Evolutionary conservation across 192 early-diverging fungal species (phyloP), one percentile per base, ranked within the genome.

Genomic region (Entrophospora sp.): DNA sequence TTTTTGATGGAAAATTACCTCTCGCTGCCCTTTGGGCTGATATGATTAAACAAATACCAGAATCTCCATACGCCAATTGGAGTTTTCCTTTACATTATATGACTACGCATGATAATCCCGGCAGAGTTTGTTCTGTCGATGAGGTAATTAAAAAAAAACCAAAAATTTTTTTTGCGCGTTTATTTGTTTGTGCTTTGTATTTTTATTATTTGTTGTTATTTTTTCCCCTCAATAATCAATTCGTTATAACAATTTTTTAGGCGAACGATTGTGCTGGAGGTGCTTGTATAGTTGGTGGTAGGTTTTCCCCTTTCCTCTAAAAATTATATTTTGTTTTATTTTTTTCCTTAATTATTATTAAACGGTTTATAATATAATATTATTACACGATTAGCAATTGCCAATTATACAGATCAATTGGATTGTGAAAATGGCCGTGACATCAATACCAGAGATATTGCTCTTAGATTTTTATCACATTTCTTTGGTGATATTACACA

Each of bases 401-500:
- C 53, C 27, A 57, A 57, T 32, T 57, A 57, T 28, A 57, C 53
- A 12, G 2, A 7, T 12, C 53, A 30, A 32, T 32, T 57, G 12
- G 53, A 57, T 20, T 34, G 53, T 32, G 27, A 5, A 14, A 57
- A 30, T 5, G 53, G 53, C 2, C 2, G 27, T 14, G 31, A 28
- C 25, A 6, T 57, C 25, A 20, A 31, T 28, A n/a, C n/a, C n/a
- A n/a, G n/a, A n/a, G n/a, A n/a, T n/a, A n/a, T n/a, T n/a, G n/a
- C n/a, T n/a, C n/a, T 57, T 16, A 14, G 30, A 32, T 57, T 57
- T 5, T 35, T 57, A 14, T 13, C 53, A 30, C 53, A 57, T 32
- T 57, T 57, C 53, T 57, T 57, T 3, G 53, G 53, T 6, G 53
- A 57, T 20, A 57, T 57, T n/a, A n/a, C n/a, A n/a, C n/a, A n/a